Percentiles rank a stretch among this genome's conserved stretches.
phyloP scores from a whole-genome alignment of 2,329 filamentous ascomycete species.

The Epichloe bromicola region DNA sequence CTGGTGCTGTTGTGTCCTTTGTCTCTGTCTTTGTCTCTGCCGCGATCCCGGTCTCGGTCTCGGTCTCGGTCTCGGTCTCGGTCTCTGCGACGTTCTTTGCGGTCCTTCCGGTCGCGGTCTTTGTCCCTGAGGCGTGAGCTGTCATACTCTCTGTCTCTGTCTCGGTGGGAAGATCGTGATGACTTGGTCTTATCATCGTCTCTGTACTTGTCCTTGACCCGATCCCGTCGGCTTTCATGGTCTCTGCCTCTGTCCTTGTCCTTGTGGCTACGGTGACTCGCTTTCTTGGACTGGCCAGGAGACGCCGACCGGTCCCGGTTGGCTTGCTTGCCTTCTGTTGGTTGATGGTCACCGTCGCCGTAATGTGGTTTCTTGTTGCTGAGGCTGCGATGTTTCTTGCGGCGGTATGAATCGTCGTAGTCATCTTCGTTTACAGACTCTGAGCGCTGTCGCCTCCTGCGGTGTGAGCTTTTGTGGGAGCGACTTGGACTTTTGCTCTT shows the following conservation, averaged over 20 bases:
- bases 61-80: conserved; percentile 11
- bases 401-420: conserved; percentile 32
- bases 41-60: conserved; percentile 12
- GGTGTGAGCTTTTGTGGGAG: conserved; percentile 31
- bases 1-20: conserved; percentile 21
- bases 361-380: conserved; percentile 20
- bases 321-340: conserved; percentile 28
- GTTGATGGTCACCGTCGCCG: conserved; percentile 31
- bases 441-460: conserved; percentile 43
- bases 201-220: conserved; percentile 32
- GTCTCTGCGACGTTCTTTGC: conserved; percentile 24
- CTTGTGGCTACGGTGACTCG: conserved; percentile 47
- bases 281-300: conserved; percentile 41
- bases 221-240: conserved; percentile 27
- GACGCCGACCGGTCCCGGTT: conserved; percentile 54
- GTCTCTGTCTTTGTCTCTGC: conserved; percentile 13
- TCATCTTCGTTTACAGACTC: conserved; percentile 35
- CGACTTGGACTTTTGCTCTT: conserved; percentile 12
- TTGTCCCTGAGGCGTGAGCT: conserved; percentile 22
- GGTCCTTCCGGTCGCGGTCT: conserved; percentile 24
- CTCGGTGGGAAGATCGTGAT: conserved; percentile 28
- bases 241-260: conserved; percentile 42
- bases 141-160: conserved; percentile 27
- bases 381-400: conserved; percentile 35
- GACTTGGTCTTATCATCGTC: conserved; percentile 29